These are phyloP conservation scores for Microbotryum lychnidis-dioicae DNA, from an alignment of 1,284 basidiomycete genomes.

Conservation along the genomic window DNA sequence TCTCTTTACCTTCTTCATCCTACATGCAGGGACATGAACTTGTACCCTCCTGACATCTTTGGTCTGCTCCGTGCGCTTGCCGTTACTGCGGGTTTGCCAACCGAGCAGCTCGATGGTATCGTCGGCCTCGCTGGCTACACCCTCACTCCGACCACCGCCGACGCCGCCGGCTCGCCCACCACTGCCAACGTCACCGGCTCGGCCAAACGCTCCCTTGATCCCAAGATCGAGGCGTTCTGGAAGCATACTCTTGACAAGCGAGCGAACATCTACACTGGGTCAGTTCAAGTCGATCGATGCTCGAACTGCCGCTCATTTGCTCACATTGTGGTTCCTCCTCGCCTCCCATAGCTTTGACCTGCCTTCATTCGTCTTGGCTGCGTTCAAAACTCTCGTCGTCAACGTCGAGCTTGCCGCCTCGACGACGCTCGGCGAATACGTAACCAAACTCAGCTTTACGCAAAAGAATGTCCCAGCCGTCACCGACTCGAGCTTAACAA, in stretches of 20 bases:
- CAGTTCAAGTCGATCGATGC: slow-evolving; percentile 33
- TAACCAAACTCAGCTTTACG: slow-evolving; percentile 55
- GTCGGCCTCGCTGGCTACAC: slow-evolving; percentile 61
- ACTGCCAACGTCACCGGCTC: slow-evolving; percentile 29
- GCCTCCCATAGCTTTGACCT: slow-evolving; percentile 52
- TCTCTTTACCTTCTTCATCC: background rate
- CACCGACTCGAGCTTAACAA: slow-evolving; percentile 20
- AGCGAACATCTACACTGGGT: slow-evolving; percentile 51
- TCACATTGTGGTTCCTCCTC: background rate
- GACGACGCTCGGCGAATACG: slow-evolving; percentile 59
- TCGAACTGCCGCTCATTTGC: slow-evolving; percentile 33
- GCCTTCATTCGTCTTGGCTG: slow-evolving; percentile 56
- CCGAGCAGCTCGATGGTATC: slow-evolving; percentile 58
- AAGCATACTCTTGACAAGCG: slow-evolving; percentile 38
- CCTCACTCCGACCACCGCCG: slow-evolving; percentile 47
- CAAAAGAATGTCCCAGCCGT: slow-evolving; percentile 45
- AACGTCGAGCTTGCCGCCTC: slow-evolving; percentile 55
- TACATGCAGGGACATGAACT: slow-evolving; percentile 51
- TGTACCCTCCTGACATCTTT: slow-evolving; percentile 62
- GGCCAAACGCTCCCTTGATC: slow-evolving; percentile 30
- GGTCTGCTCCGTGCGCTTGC: slow-evolving; percentile 60
- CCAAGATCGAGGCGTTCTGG: slow-evolving; percentile 27
- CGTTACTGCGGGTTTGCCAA: slow-evolving; percentile 55
- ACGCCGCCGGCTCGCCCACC: slow-evolving; percentile 16
- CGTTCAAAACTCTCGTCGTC: slow-evolving; percentile 57